phyloP scores from a whole-genome alignment of 108 stramenopile genomes.

The Chaetoceros muelleri region DNA sequence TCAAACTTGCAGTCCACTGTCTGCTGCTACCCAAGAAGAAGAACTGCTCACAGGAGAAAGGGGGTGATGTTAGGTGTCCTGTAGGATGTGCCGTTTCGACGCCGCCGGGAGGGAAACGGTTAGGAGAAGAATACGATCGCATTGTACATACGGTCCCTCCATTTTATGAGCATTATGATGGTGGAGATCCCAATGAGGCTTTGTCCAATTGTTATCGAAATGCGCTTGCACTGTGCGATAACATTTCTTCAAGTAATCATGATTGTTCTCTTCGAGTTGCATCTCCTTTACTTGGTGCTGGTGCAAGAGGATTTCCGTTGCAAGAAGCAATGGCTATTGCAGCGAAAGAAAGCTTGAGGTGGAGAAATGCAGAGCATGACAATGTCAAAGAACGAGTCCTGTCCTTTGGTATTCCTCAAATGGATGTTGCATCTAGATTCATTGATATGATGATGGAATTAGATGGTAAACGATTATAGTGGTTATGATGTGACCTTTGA shows the following conservation, averaged over 20 bases:
- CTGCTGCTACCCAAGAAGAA: slow-evolving; percentile 9
- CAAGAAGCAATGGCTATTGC: slow-evolving; percentile 39
- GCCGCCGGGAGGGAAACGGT: slow-evolving; percentile 14
- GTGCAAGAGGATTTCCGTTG: slow-evolving; percentile 56
- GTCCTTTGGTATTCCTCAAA: slow-evolving; percentile 19
- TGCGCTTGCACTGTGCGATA: slow-evolving; percentile 16
- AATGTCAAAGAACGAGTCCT: slow-evolving; percentile 3
- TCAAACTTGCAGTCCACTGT: slow-evolving; percentile 24
- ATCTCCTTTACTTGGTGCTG: slow-evolving; percentile 54
- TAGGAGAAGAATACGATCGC: slow-evolving; percentile 22
- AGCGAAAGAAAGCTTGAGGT: slow-evolving; percentile 7
- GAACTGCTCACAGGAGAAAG: slow-evolving; percentile 4
- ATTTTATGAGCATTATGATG: slow-evolving; percentile 34
- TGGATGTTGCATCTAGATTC: not conserved
- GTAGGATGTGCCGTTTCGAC: slow-evolving; percentile 45
- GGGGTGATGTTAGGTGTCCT: slow-evolving; percentile 24
- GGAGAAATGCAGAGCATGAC: not conserved
- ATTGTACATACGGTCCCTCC: slow-evolving; percentile 63
- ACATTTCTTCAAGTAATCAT: slow-evolving; percentile 2
- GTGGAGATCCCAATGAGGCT: slow-evolving; percentile 1
- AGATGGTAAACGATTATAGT: not conserved
- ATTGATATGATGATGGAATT: not conserved
- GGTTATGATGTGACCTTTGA: not conserved
- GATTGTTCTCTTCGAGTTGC: slow-evolving; percentile 26
- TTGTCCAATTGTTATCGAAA: slow-evolving; percentile 20